Evolutionary conservation across 352 stramenopile species (phyloP).

Genomic region (Pythium vanterpoolii): DNA sequence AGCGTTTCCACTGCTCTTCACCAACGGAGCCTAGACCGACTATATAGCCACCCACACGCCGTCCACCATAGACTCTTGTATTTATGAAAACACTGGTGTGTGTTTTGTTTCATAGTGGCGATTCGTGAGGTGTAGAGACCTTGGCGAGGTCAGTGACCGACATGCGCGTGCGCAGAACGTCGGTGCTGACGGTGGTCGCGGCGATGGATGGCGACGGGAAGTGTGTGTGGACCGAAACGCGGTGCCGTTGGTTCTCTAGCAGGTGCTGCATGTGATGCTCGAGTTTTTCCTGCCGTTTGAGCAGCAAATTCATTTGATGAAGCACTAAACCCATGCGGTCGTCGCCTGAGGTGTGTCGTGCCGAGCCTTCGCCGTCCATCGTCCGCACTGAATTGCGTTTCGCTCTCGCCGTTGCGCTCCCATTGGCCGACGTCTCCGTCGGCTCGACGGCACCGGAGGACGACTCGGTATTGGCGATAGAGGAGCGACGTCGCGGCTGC

Average conservation of each 20-base stretch:
- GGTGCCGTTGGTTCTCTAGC: too few species aligned
- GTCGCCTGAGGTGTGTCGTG: conserved; percentile 1
- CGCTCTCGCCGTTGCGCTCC: background rate
- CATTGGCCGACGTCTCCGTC: background rate
- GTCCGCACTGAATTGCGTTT: background rate
- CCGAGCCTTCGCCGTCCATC: background rate
- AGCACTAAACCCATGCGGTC: conserved; percentile 23
- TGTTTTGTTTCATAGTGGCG: background rate
- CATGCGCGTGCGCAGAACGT: background rate
- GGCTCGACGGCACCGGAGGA: background rate
- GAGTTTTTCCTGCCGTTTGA: conserved; percentile 31
- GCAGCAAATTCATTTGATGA: conserved; percentile 28
- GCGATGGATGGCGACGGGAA: background rate
- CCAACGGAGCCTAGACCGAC: background rate
- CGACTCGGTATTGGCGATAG: background rate
- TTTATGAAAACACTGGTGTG: conserved; percentile 19
- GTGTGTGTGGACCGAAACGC: too few species aligned
- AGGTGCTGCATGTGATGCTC: conserved; percentile 34
- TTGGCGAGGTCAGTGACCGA: conserved; percentile 7
- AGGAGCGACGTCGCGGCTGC: background rate
- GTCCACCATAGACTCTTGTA: conserved; percentile 12
- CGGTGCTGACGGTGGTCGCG: background rate
- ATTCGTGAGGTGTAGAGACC: background rate
- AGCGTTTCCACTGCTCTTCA: conserved; percentile 36
- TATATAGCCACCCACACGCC: too few species aligned